Evolutionary conservation across 2,329 filamentous ascomycete species (phyloP).

Genomic region (Penicillium psychrosexuale): DNA sequence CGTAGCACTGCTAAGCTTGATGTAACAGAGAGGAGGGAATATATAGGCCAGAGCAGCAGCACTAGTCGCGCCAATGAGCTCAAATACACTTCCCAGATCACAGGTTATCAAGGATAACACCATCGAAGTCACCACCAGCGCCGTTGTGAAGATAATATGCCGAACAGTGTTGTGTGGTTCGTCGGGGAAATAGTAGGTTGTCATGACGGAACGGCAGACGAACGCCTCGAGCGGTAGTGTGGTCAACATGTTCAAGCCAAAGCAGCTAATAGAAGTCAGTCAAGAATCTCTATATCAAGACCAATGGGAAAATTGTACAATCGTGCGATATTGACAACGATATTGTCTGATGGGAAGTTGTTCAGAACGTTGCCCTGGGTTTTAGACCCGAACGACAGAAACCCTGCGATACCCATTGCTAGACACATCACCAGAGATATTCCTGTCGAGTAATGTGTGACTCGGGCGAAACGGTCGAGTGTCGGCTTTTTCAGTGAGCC

Average conservation of each 20-base stretch:
- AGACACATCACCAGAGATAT: slow-evolving; percentile 92
- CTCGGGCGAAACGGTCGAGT: slow-evolving; percentile 86
- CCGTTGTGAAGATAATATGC: slow-evolving; percentile 82
- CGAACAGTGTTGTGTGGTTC: slow-evolving; percentile 78
- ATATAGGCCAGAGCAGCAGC: slow-evolving; percentile 95
- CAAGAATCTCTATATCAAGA: background rate
- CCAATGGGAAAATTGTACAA: slow-evolving; percentile 49
- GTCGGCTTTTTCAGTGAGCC: slow-evolving; percentile 91
- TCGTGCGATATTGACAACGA: slow-evolving; percentile 90
- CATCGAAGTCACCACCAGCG: slow-evolving; percentile 77
- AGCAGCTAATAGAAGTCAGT: slow-evolving; percentile 57
- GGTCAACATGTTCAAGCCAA: slow-evolving; percentile 98
- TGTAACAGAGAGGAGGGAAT: slow-evolving; percentile 88
- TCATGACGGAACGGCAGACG: slow-evolving; percentile 95
- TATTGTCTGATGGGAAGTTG: slow-evolving; percentile 88
- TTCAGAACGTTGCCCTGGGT: slow-evolving; percentile 96
- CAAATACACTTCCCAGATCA: slow-evolving; percentile 90
- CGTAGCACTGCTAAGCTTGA: slow-evolving; percentile 78
- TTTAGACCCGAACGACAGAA: slow-evolving; percentile 86
- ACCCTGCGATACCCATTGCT: slow-evolving; percentile 80
- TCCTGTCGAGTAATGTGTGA: slow-evolving; percentile 89
- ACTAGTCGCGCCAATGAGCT: slow-evolving; percentile 91
- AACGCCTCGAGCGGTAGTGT: slow-evolving; percentile 95
- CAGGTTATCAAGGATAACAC: slow-evolving; percentile 78
- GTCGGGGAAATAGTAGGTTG: slow-evolving; percentile 71